Evolutionary conservation across 2,329 filamentous ascomycete genomes (phyloP).

Genomic region (Fusarium euwallaceae): DNA sequence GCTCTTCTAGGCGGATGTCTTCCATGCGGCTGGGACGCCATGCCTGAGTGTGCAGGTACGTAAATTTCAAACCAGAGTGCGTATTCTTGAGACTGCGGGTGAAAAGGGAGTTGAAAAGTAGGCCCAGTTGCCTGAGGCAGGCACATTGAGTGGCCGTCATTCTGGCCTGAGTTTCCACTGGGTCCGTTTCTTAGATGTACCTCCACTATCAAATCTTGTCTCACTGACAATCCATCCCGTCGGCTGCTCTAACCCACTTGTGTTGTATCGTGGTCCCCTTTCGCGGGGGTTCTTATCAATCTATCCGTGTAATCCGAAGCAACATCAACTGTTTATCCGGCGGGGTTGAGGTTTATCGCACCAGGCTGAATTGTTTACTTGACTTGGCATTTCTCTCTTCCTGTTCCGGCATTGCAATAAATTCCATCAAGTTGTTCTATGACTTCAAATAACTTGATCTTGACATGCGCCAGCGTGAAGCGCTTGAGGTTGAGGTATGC

Average conservation of each 20-base stretch:
- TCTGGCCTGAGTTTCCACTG: constrained; percentile 35
- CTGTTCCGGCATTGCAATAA: neutral
- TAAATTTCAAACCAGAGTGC: constrained; percentile 43
- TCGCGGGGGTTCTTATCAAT: constrained; percentile 34
- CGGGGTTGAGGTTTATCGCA: constrained; percentile 4
- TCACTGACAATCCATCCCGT: constrained; percentile 14
- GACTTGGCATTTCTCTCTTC: neutral
- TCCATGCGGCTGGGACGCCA: constrained; percentile 10
- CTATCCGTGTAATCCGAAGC: constrained; percentile 2
- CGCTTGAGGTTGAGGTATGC: constrained; percentile 16
- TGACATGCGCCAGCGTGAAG: constrained; percentile 10
- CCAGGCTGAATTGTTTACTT: neutral
- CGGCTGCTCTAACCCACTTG: constrained; percentile 1
- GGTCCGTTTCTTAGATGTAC: constrained; percentile 23
- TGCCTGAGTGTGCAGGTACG: constrained; percentile 29
- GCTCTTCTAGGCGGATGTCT: constrained; percentile 16
- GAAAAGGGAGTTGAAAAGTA: constrained; percentile 17
- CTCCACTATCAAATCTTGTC: constrained; percentile 27
- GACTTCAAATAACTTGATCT: neutral
- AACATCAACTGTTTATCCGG: constrained; percentile 6
- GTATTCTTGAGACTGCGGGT: constrained; percentile 31
- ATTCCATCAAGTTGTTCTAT: neutral
- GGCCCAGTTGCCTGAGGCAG: constrained; percentile 50
- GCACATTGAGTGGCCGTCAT: constrained; percentile 20
- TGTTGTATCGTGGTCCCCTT: constrained; percentile 11